Evolutionary conservation across 2,329 filamentous ascomycete genomes (phyloP).

Genomic region (Fusarium temperatum): DNA sequence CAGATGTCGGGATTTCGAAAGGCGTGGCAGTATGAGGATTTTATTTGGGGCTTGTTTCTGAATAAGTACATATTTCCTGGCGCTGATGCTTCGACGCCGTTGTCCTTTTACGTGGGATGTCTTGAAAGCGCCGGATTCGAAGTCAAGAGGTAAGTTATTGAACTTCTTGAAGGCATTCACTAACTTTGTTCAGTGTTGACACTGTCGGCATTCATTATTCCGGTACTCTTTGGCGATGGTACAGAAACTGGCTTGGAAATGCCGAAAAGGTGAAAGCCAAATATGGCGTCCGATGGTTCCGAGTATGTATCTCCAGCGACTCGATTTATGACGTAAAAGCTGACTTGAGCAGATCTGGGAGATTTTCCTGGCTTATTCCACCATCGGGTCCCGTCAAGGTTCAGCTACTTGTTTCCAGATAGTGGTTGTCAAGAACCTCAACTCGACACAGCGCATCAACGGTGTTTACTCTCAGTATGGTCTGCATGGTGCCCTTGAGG

Average conservation of each 20-base stretch:
- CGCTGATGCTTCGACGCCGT: conserved; percentile 89
- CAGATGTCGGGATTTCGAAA: conserved; percentile 92
- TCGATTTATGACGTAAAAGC: not conserved
- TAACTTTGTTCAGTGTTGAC: conserved; percentile 64
- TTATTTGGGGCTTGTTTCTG: conserved; percentile 97
- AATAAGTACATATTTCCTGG: conserved; percentile 98
- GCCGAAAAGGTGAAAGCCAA: conserved; percentile 88
- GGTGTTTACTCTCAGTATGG: conserved; percentile 75
- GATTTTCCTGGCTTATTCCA: conserved; percentile 86
- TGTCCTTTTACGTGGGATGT: conserved; percentile 82
- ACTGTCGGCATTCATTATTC: conserved; percentile 95
- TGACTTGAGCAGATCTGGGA: conserved; percentile 79
- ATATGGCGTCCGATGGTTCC: conserved; percentile 92
- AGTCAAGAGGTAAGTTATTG: conserved; percentile 68
- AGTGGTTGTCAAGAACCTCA: conserved; percentile 88
- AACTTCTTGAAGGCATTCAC: fast-evolving
- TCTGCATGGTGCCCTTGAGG: conserved; percentile 67
- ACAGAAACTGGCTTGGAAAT: conserved; percentile 96
- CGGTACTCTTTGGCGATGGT: conserved; percentile 95
- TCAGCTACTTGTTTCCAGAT: conserved; percentile 89
- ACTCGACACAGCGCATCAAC: conserved; percentile 83
- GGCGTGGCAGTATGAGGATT: conserved; percentile 94
- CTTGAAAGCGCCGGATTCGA: conserved; percentile 75
- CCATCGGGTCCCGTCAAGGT: conserved; percentile 85
- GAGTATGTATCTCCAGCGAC: conserved; percentile 63